Base-by-base conservation (phyloP, 176 grass and related monocot species). In the Avena insularis region DNA sequence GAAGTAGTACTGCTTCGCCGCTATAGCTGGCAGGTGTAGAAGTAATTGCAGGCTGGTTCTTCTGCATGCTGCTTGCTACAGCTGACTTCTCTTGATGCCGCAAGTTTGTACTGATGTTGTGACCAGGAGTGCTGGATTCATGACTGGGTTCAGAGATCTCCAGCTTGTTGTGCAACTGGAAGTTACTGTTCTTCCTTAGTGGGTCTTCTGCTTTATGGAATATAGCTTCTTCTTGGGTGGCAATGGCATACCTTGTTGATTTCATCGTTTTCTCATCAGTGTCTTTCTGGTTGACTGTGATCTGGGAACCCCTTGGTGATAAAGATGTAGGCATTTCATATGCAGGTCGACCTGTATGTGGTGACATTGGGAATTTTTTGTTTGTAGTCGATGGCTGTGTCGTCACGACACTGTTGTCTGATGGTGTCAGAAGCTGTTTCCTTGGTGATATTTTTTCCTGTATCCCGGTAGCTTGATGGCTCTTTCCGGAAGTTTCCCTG, bases 361-460 rank as follows among this genome's bases (percentile, higher is more conserved):
- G 64, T 70, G 78, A 15, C 27, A 1, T 48, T 67, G 51, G 59
- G 63, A 19, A 82, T 21, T 23, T 89, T 4, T 29, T 62, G 64
- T 84, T 90, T 19, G 79, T 61, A 77, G 68, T 80, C 8, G 58
- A 57, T 29, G 85, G 65, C 12, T n/a, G 70, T 66, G 46, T 63
- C 15, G 72, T 66, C 53, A 40, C 57, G 49, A 43, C 74, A 14
- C 23, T 87, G 31, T 73, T 87, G 12, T 72, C 76, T 57, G 80
- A 6, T 59, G 76, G 75, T 81, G 49, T 3, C n/a, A 50, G 29
- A 31, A 70, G 51, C 45, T 86, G 78, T 78, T 76, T 83, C 75
- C 73, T 83, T 56, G 73, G 45, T 53, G 40, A 82, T 59, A 59
- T 38, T 77, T 86, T 81, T 31, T 80, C 85, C 74, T 79, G 84